Conservation (phyloP, 176 grass and related monocot species). For the Urochloa ruziziensis region DNA sequence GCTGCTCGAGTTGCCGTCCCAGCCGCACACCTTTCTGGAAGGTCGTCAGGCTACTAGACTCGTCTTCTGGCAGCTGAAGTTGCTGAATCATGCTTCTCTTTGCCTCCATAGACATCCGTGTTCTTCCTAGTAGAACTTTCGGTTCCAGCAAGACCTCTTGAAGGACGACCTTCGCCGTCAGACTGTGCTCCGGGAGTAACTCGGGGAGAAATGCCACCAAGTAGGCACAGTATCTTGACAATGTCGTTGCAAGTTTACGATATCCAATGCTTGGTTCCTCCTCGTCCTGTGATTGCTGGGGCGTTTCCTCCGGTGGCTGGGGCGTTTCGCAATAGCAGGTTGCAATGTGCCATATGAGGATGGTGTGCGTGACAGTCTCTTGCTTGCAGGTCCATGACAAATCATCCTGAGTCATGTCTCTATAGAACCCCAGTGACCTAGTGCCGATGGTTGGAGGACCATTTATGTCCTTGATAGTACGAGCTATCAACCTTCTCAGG, state of each 20-base stretch:
- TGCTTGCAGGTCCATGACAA: background rate
- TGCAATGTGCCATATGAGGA: slow-evolving; percentile 13
- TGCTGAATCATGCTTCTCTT: background rate
- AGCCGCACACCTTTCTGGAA: background rate
- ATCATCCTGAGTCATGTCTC: background rate
- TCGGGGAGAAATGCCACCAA: background rate
- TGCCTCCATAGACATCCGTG: background rate
- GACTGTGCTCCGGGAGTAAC: background rate
- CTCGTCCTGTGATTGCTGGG: background rate
- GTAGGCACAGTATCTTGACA: background rate
- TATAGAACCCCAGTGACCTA: rapidly evolving
- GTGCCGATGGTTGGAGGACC: background rate
- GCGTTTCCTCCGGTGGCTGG: too few relatives aligned
- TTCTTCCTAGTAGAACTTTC: background rate
- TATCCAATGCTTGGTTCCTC: background rate
- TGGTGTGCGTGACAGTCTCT: background rate
- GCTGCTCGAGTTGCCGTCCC: background rate
- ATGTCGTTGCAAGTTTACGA: background rate
- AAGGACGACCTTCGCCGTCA: background rate
- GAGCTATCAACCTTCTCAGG: background rate
- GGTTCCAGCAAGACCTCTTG: background rate
- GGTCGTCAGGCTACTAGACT: background rate
- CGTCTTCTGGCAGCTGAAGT: background rate
- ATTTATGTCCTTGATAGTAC: background rate
- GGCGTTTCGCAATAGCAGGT: background rate